Conservation (phyloP, 2,329 filamentous ascomycete species). For the Pyricularia pennisetigena region DNA sequence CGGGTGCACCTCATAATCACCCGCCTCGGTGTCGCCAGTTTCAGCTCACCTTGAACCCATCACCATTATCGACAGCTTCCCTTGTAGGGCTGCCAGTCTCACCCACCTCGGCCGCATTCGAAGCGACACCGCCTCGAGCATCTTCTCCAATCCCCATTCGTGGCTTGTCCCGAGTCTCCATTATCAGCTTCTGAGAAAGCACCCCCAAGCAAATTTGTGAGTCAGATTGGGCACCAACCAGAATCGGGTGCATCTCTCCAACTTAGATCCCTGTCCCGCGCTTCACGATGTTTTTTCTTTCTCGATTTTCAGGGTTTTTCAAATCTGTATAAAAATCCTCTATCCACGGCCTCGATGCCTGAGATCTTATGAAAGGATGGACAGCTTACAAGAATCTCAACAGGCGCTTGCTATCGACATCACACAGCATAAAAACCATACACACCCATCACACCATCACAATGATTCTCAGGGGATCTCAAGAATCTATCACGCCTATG, state of each 20-base stretch:
- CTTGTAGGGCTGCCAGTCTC: neutral
- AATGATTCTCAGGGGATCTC: slow-evolving; percentile 2
- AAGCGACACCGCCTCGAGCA: neutral
- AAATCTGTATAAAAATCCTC: neutral
- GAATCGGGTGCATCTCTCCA: neutral
- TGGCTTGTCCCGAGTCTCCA: neutral
- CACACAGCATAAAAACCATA: neutral
- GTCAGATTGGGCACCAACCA: slow-evolving; percentile 1
- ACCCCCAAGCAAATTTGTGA: slow-evolving; percentile 2
- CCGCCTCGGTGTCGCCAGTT: slow-evolving; percentile 1
- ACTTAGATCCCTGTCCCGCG: neutral
- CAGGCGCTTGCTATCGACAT: neutral
- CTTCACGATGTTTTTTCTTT: neutral
- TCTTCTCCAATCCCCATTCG: slow-evolving; percentile 1
- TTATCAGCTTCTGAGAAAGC: neutral
- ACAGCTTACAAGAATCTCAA: neutral
- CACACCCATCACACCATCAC: neutral
- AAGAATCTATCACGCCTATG: slow-evolving; percentile 4
- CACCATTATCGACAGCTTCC: neutral
- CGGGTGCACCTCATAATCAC: neutral
- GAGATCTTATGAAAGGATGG: neutral
- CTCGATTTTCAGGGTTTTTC: neutral
- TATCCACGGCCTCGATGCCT: neutral
- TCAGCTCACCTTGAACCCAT: slow-evolving; percentile 1
- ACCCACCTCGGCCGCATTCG: neutral